These are phyloP conservation scores for Exophiala viscosa DNA, from an alignment of 2,329 filamentous ascomycete genomes.

Conservation along the genomic window DNA sequence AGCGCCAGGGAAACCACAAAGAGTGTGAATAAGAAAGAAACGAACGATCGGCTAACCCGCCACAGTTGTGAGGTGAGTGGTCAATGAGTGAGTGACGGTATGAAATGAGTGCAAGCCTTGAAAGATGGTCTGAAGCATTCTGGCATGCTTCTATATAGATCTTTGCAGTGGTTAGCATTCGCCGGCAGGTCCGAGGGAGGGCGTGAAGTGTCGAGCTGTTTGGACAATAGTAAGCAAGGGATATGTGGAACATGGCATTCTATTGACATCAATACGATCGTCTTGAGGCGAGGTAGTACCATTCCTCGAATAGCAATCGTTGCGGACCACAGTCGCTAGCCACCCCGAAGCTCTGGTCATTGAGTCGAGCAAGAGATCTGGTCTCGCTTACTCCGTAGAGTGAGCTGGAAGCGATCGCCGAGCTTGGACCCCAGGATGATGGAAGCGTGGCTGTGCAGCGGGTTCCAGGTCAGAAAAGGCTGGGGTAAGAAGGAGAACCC, in stretches of 20 bases:
- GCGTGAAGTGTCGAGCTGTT: neutral
- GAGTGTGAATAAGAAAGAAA: slow-evolving; percentile 20
- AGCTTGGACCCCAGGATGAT: neutral
- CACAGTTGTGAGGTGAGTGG: slow-evolving; percentile 9
- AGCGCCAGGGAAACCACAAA: slow-evolving; percentile 26
- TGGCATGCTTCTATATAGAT: slow-evolving; percentile 16
- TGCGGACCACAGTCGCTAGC: slow-evolving; percentile 1
- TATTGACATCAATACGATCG: slow-evolving; percentile 12
- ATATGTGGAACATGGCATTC: slow-evolving; percentile 21
- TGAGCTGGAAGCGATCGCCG: slow-evolving; percentile 1
- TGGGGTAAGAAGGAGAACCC: neutral
- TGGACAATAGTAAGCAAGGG: slow-evolving; percentile 12
- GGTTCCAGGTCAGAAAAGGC: slow-evolving; percentile 4
- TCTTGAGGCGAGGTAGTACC: slow-evolving; percentile 7
- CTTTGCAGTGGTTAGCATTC: neutral
- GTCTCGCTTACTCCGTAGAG: neutral
- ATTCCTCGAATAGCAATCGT: slow-evolving; percentile 1
- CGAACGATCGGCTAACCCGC: slow-evolving; percentile 20
- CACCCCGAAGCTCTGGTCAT: slow-evolving; percentile 6
- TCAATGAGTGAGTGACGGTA: slow-evolving; percentile 6
- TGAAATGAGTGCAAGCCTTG: slow-evolving; percentile 7
- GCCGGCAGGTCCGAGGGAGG: neutral
- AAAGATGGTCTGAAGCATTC: slow-evolving; percentile 1
- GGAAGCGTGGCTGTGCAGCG: slow-evolving; percentile 2
- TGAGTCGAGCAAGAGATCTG: neutral